Evolutionary conservation across 116 monocot species (phyloP).

Genomic region (Dioscorea cayenensis): DNA sequence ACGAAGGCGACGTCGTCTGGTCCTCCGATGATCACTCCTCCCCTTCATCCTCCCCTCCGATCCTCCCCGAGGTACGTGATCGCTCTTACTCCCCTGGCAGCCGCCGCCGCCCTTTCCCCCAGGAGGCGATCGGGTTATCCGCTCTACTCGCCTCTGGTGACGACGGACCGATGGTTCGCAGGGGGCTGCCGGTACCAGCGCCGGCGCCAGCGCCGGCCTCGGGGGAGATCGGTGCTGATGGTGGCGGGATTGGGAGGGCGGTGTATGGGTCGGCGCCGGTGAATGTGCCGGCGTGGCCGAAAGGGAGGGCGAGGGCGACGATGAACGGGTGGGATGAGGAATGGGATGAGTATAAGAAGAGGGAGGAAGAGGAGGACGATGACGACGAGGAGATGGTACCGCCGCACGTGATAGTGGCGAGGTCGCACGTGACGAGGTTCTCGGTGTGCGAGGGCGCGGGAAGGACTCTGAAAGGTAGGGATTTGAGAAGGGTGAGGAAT

Average conservation of each 20-base stretch:
- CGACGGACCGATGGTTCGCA: constrained; percentile 5
- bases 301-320: constrained; percentile 7
- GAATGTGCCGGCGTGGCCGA: constrained; percentile 61
- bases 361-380: constrained; percentile 5
- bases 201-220: background rate
- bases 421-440: constrained; percentile 55
- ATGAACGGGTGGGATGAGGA: constrained; percentile 6
- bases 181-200: background rate
- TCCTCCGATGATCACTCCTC: constrained; percentile 14
- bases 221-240: background rate
- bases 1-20: constrained; percentile 85
- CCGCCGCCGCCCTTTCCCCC: constrained; percentile 13
- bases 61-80: constrained; percentile 3
- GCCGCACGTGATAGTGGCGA: constrained; percentile 81
- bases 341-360: constrained; percentile 9
- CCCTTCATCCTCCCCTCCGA: constrained; percentile 1
- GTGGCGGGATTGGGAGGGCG: constrained; percentile 6
- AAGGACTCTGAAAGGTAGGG: constrained; percentile 83
- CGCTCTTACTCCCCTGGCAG: constrained; percentile 6
- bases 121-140: constrained; percentile 41
- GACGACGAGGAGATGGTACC: constrained; percentile 64
- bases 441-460: constrained; percentile 85
- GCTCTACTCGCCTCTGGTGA: constrained; percentile 37
- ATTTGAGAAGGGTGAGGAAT: constrained; percentile 66
- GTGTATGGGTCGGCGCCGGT: constrained; percentile 58